These are phyloP conservation scores for Castanopsis chinensis DNA, from an alignment of 306 rosid species.

Conservation along the genomic window DNA sequence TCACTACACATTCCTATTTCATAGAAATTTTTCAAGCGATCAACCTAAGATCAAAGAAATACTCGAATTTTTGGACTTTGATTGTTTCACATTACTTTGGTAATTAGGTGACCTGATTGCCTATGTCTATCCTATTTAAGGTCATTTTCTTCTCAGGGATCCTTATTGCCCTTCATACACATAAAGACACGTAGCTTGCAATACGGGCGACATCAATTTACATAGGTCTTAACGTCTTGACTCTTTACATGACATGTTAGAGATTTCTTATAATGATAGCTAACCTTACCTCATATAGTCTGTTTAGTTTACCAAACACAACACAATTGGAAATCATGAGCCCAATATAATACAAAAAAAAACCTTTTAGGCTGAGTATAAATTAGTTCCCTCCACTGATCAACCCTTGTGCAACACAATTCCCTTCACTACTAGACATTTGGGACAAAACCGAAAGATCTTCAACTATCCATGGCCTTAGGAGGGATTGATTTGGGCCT, in stretches of 20 bases:
- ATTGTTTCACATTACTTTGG: too few species aligned
- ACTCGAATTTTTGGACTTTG: too few species aligned
- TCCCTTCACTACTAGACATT: not conserved
- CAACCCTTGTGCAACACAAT: not conserved
- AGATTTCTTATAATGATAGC: not conserved
- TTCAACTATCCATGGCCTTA: not conserved
- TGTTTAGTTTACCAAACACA: not conserved
- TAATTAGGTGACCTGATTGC: not conserved
- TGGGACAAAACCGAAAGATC: not conserved
- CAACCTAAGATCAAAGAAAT: too few species aligned
- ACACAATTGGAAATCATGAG: not conserved
- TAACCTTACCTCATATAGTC: not conserved
- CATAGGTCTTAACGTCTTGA: not conserved
- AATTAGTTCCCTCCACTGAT: not conserved
- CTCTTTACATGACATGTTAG: not conserved
- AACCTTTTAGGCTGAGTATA: not conserved
- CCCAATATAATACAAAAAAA: not conserved
- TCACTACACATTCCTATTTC: too few species aligned
- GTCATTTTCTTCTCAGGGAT: not conserved
- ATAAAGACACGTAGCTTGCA: not conserved
- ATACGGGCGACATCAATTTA: not conserved
- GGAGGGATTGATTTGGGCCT: conserved; percentile 6
- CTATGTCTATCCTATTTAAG: not conserved
- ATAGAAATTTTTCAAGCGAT: too few species aligned
- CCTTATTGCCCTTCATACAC: not conserved